phyloP scores from a whole-genome alignment of 345 rosid genomes.

The Alliaria petiolata region DNA sequence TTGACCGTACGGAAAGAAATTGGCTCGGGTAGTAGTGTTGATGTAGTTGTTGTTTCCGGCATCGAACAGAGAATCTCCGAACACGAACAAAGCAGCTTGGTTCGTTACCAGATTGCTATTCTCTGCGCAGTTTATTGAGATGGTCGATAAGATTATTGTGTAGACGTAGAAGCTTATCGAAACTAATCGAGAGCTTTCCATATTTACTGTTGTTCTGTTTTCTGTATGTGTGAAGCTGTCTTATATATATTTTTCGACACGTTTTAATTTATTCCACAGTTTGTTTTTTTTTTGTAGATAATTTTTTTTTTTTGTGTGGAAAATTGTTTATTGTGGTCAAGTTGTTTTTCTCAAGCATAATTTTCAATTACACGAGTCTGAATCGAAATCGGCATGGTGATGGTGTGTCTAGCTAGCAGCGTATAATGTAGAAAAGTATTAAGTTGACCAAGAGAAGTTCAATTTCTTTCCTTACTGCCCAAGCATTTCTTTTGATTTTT shows the following conservation, averaged over 20 bases:
- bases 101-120: conserved; percentile 7
- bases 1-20: conserved; percentile 40
- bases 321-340: neutral
- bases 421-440: neutral
- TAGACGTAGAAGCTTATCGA: neutral
- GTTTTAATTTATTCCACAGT: neutral
- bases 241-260: neutral
- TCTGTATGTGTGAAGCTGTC: neutral
- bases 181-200: neutral
- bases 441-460: neutral
- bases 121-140: neutral
- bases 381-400: neutral
- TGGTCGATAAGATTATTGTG: neutral
- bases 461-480: neutral
- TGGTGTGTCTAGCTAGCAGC: too few relatives aligned
- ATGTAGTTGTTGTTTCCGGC: conserved; percentile 46
- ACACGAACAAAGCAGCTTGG: conserved; percentile 36
- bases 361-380: conserved; percentile 3
- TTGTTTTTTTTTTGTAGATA: neutral
- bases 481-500: too few relatives aligned
- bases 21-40: conserved; percentile 20
- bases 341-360: neutral
- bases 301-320: too few relatives aligned
- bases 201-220: neutral
- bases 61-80: conserved; percentile 50